phyloP scores from a whole-genome alignment of 2,329 filamentous ascomycete genomes.

The Pyricularia sp. region DNA sequence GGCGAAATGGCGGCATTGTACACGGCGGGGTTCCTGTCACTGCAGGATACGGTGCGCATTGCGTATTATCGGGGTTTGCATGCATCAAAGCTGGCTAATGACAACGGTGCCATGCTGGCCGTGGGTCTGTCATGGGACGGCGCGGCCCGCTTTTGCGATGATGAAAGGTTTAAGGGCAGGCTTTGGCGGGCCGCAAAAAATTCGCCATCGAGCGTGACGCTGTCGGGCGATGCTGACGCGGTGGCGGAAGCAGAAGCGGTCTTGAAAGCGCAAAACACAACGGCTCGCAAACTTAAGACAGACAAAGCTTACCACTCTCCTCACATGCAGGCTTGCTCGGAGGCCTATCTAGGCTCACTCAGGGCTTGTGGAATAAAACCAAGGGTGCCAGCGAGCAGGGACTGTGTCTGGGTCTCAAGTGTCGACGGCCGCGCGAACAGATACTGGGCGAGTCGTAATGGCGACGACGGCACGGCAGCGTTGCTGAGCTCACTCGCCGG shows the following conservation, averaged over 20 bases:
- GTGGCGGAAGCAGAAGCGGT: constrained; percentile 10
- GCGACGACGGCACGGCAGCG: constrained; percentile 12
- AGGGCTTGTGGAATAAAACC: constrained; percentile 10
- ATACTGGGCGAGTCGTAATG: background rate
- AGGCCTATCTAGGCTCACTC: background rate
- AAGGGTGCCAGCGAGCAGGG: constrained; percentile 14
- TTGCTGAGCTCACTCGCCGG: background rate
- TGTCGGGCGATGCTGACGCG: constrained; percentile 27
- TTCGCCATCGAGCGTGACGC: constrained; percentile 23
- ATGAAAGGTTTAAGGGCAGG: background rate
- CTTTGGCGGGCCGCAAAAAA: background rate
- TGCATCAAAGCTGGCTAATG: background rate
- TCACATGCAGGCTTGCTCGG: constrained; percentile 9
- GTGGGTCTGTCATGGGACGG: constrained; percentile 18
- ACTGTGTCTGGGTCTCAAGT: constrained; percentile 15
- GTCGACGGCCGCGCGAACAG: constrained; percentile 7
- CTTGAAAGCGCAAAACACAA: background rate
- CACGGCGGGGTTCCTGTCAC: constrained; percentile 21
- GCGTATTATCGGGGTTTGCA: constrained; percentile 13
- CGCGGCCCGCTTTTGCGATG: background rate
- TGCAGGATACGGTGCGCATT: constrained; percentile 10
- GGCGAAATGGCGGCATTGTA: constrained; percentile 37
- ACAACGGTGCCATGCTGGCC: constrained; percentile 28
- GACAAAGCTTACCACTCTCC: constrained; percentile 19
- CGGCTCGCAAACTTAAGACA: constrained; percentile 11